A percentile compares a stretch with the other conserved stretches of the same genome.
Conservation (phyloP, 495 filamentous ascomycete species). For the Hypoxylon cercidicola region DNA sequence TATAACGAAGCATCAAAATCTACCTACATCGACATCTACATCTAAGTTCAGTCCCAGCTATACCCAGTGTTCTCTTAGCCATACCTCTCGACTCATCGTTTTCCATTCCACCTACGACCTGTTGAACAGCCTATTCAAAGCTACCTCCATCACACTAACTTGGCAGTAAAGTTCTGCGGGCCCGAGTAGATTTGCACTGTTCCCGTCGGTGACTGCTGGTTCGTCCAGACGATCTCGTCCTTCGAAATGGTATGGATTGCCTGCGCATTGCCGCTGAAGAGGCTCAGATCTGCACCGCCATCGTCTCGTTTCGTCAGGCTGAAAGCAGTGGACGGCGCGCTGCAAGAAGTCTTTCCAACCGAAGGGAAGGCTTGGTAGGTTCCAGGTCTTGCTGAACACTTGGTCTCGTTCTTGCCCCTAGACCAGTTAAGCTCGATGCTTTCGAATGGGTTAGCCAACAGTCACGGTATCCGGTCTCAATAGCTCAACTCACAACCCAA, state of each 20-base stretch:
- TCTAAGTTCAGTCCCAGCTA: no score
- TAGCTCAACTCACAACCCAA: conserved; percentile 29
- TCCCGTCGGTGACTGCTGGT: conserved; percentile 29
- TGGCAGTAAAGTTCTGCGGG: conserved; percentile 43
- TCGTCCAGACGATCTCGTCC: conserved; percentile 26
- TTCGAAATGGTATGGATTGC: conserved; percentile 21
- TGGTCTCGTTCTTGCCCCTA: conserved; percentile 5
- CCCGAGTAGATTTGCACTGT: conserved; percentile 47
- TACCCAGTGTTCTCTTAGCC: no score
- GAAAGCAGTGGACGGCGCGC: conserved; percentile 27
- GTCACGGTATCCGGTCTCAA: background rate
- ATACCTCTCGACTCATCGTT: background rate
- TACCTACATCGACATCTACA: no score
- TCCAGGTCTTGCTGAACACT: conserved; percentile 17
- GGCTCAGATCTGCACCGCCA: conserved; percentile 19
- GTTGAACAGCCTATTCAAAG: conserved; percentile 1
- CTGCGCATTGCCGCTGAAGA: conserved; percentile 15
- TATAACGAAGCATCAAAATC: no score
- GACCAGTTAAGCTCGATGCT: conserved; percentile 28
- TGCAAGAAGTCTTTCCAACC: conserved; percentile 25
- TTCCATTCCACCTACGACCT: background rate
- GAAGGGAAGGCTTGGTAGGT: conserved; percentile 26
- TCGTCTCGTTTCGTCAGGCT: conserved; percentile 17
- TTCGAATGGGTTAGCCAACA: conserved; percentile 11
- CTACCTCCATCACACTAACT: conserved; percentile 1